A percentile compares a stretch with the other conserved stretches of the same genome.
phyloP scores from a whole-genome alignment of 192 early-diverging fungal species.

The Gamsiella multidivaricata region DNA sequence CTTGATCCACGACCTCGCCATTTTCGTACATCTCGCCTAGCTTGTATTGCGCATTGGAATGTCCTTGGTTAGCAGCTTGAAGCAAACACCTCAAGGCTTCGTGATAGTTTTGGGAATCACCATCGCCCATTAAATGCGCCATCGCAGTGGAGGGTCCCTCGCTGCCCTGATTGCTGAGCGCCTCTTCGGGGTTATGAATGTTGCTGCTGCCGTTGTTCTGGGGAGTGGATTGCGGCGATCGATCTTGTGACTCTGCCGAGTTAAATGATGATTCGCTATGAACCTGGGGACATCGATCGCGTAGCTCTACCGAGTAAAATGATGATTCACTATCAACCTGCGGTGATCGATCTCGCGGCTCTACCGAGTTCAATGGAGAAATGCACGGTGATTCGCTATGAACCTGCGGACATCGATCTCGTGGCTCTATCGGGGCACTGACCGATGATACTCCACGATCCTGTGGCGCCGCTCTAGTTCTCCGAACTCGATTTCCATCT shows the following conservation, averaged over 20 bases:
- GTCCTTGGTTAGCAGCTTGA: slow-evolving; percentile 40
- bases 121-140: neutral
- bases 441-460: neutral
- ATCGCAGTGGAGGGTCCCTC: neutral
- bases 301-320: too few relatives aligned
- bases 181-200: neutral
- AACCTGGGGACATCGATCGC: neutral
- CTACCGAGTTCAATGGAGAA: too few relatives aligned
- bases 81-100: neutral
- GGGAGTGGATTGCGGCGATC: neutral
- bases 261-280: neutral
- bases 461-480: neutral
- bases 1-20: neutral
- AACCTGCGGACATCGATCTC: neutral
- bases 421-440: neutral
- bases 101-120: neutral
- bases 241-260: neutral
- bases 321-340: too few relatives aligned
- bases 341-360: too few relatives aligned
- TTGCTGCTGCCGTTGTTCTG: neutral
- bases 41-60: neutral
- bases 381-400: too few relatives aligned
- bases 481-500: neutral
- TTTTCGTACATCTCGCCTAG: neutral
- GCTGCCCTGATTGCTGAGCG: slow-evolving; percentile 7